Percentiles rank a stretch among this genome's conserved stretches.
These are phyloP conservation scores for Phascolomyces articulosus DNA, from an alignment of 371 early-diverging fungal genomes.

Conservation along the genomic window DNA sequence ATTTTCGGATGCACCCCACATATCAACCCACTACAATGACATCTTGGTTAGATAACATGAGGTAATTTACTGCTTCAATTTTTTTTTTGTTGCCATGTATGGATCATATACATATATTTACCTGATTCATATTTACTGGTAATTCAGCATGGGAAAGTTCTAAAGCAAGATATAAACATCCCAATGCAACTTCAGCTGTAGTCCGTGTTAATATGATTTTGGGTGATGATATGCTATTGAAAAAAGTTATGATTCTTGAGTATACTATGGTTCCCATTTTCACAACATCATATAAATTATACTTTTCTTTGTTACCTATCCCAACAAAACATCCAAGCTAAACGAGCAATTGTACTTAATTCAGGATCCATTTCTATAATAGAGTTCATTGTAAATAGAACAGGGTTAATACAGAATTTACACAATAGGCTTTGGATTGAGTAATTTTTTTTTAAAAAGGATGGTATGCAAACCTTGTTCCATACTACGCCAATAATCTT, in stretches of 20 bases:
- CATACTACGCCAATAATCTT: conserved; percentile 43
- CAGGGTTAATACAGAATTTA: too few relatives aligned
- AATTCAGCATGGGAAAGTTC: conserved; percentile 32
- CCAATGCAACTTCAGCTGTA: conserved; percentile 41
- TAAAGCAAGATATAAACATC: conserved; percentile 51
- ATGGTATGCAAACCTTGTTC: conserved; percentile 20
- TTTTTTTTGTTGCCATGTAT: background rate
- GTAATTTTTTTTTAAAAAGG: background rate
- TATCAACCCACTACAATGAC: conserved; percentile 38
- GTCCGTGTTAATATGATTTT: conserved; percentile 39
- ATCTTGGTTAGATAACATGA: background rate
- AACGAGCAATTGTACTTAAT: conserved; percentile 40
- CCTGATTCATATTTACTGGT: conserved; percentile 50
- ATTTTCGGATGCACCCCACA: conserved; percentile 52
- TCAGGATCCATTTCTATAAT: conserved; percentile 41
- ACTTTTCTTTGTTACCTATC: conserved; percentile 29
- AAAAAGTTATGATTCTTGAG: too few relatives aligned
- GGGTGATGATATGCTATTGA: conserved; percentile 39
- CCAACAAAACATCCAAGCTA: conserved; percentile 50
- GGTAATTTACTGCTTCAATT: too few relatives aligned
- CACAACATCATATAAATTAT: background rate
- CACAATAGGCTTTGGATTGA: too few relatives aligned
- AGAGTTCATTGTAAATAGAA: background rate
- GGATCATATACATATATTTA: background rate
- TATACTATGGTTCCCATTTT: too few relatives aligned